phyloP scores from a whole-genome alignment of 495 filamentous ascomycete species.

The Umbilicaria muhlenbergii region DNA sequence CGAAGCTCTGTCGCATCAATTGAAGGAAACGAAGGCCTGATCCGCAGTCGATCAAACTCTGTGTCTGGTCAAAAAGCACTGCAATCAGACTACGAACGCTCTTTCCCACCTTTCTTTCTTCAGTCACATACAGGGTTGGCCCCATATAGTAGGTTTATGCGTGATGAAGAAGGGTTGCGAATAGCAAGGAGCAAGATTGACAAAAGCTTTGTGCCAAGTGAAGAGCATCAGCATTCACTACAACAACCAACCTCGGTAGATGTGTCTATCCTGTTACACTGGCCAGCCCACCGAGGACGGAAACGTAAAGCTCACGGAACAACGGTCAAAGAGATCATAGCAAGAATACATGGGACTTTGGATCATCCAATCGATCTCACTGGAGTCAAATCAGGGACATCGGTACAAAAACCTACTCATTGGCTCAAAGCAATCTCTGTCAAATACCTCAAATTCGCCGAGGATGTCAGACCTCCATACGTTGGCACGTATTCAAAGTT shows the following conservation, averaged over 20 bases:
- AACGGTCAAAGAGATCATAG: conserved; percentile 54
- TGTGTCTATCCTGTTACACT: conserved; percentile 39
- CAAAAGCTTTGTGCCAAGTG: conserved; percentile 17
- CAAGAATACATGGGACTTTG: conserved; percentile 29
- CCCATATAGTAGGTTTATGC: conserved; percentile 30
- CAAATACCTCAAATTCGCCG: conserved; percentile 66
- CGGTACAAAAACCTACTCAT: conserved; percentile 23
- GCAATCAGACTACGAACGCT: conserved; percentile 48
- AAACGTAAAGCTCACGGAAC: conserved; percentile 33
- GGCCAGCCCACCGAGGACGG: conserved; percentile 31
- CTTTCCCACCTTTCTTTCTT: conserved; percentile 66
- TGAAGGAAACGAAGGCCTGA: not conserved
- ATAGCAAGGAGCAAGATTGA: conserved; percentile 32
- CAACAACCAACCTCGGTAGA: conserved; percentile 27
- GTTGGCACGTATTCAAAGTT: conserved; percentile 62
- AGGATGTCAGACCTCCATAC: conserved; percentile 87
- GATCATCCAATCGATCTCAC: conserved; percentile 31
- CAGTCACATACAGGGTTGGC: conserved; percentile 52
- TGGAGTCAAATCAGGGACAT: conserved; percentile 12
- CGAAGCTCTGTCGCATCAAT: conserved; percentile 10
- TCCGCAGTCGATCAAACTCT: conserved; percentile 7
- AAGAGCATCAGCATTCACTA: conserved; percentile 8
- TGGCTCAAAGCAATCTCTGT: conserved; percentile 47
- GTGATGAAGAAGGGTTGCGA: conserved; percentile 38
- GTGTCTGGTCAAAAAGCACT: conserved; percentile 16